Percentiles rank a stretch among this genome's conserved stretches.
Evolutionary conservation across 2,329 filamentous ascomycete genomes (phyloP).

Genomic region (Aaosphaeria arxii): DNA sequence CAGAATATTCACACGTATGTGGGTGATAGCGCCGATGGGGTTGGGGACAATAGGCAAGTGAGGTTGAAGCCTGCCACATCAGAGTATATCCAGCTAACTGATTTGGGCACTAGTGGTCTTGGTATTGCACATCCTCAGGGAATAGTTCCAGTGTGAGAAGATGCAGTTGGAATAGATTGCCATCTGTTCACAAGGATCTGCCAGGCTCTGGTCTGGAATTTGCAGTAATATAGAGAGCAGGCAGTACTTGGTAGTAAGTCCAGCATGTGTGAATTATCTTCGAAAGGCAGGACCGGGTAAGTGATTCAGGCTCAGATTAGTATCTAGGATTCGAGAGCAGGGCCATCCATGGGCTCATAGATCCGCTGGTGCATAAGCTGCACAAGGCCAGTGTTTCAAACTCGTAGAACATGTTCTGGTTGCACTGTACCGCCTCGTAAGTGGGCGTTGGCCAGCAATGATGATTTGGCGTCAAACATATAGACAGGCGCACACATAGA

Average conservation of each 20-base stretch:
- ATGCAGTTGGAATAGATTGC: background rate
- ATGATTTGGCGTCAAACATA: background rate
- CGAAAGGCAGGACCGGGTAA: conserved; percentile 7
- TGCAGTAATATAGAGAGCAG: background rate
- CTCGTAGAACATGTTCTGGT: background rate
- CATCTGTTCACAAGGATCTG: background rate
- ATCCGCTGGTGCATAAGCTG: conserved; percentile 6
- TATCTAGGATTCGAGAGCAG: conserved; percentile 5
- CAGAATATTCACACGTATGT: too few species aligned
- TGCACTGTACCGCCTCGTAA: background rate
- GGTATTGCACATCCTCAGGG: background rate
- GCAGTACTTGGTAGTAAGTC: background rate
- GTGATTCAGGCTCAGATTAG: conserved; percentile 7
- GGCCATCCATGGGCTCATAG: conserved; percentile 9
- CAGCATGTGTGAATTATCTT: background rate
- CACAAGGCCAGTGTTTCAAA: conserved; percentile 9
- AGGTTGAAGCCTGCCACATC: too few species aligned
- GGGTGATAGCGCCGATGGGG: too few species aligned
- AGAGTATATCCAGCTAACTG: too few species aligned
- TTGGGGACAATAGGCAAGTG: too few species aligned
- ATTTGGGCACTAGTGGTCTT: background rate
- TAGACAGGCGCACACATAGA: background rate
- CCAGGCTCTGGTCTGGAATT: background rate
- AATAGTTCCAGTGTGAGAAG: background rate
- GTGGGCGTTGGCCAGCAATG: background rate